These are phyloP conservation scores for Ascochyta rabiei DNA, from an alignment of 2,329 filamentous ascomycete species.

Conservation along the genomic window DNA sequence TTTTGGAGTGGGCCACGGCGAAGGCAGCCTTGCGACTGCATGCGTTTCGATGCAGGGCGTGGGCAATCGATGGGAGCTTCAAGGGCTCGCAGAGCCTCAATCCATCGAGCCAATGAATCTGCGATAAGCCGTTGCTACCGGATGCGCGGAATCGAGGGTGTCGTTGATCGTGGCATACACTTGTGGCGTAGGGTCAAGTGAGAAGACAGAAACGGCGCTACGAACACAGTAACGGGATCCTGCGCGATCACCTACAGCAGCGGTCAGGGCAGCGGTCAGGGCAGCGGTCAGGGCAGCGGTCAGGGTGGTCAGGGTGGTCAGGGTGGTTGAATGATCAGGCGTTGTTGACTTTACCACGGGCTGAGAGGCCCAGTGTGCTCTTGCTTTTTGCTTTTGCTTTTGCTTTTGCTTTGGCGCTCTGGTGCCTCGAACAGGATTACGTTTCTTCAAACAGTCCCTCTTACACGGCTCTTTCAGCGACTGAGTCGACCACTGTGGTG, in stretches of 20 bases:
- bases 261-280: not conserved
- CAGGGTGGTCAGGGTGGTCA: no score
- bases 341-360: not conserved
- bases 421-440: not conserved
- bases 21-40: not conserved
- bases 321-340: not conserved
- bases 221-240: not conserved
- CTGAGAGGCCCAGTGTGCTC: not conserved
- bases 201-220: not conserved
- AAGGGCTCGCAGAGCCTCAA: constrained; percentile 15
- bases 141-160: constrained; percentile 1
- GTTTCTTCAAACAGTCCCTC: not conserved
- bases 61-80: not conserved
- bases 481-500: not conserved
- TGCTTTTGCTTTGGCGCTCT: not conserved
- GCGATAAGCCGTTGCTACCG: constrained; percentile 9
- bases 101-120: not conserved
- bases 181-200: not conserved
- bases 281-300: not conserved
- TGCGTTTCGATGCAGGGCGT: not conserved
- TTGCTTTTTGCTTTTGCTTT: no score
- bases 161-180: not conserved
- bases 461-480: not conserved
- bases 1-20: not conserved
- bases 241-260: not conserved